These are phyloP conservation scores for Cubamyces lactineus DNA, from an alignment of 768 basidiomycete genomes.

Conservation along the genomic window DNA sequence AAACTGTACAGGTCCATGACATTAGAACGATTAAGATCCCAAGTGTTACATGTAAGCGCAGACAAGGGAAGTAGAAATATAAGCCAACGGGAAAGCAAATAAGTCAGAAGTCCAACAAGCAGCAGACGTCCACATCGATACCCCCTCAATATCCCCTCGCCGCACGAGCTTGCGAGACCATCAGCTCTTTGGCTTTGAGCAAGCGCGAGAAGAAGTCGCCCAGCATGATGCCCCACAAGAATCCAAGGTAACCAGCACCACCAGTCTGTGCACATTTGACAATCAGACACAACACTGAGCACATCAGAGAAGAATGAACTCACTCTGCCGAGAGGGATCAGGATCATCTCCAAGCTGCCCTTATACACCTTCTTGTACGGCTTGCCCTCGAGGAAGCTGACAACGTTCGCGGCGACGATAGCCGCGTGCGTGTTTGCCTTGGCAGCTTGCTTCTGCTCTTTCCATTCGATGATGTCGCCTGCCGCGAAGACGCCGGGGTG, in stretches of 20 bases:
- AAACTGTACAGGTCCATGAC: no score
- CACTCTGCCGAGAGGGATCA: slow-evolving; percentile 59
- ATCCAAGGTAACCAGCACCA: slow-evolving; percentile 34
- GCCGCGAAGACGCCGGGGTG: slow-evolving; percentile 62
- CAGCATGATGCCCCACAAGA: slow-evolving; percentile 37
- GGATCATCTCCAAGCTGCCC: slow-evolving; percentile 53
- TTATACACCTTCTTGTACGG: slow-evolving; percentile 46
- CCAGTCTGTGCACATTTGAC: slow-evolving; percentile 23
- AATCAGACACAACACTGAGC: no score
- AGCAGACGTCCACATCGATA: no score
- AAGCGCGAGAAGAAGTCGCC: slow-evolving; percentile 32
- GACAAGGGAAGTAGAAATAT: no score
- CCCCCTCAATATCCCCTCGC: slow-evolving; percentile 8
- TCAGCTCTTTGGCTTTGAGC: slow-evolving; percentile 35
- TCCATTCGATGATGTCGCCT: slow-evolving; percentile 67
- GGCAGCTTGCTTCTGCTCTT: slow-evolving; percentile 61
- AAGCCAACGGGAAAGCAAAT: no score
- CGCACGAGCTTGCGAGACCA: slow-evolving; percentile 23
- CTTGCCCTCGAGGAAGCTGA: slow-evolving; percentile 45
- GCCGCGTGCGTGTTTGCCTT: slow-evolving; percentile 50
- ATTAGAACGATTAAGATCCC: no score
- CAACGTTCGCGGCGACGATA: slow-evolving; percentile 53
- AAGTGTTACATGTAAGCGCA: no score
- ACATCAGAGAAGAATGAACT: slow-evolving; percentile 22
- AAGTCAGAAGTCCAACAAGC: no score